Evolutionary conservation across 1,284 basidiomycete genomes (phyloP), one percentile per base, ranked within the genome.

Genomic region (Malassezia slooffiae): DNA sequence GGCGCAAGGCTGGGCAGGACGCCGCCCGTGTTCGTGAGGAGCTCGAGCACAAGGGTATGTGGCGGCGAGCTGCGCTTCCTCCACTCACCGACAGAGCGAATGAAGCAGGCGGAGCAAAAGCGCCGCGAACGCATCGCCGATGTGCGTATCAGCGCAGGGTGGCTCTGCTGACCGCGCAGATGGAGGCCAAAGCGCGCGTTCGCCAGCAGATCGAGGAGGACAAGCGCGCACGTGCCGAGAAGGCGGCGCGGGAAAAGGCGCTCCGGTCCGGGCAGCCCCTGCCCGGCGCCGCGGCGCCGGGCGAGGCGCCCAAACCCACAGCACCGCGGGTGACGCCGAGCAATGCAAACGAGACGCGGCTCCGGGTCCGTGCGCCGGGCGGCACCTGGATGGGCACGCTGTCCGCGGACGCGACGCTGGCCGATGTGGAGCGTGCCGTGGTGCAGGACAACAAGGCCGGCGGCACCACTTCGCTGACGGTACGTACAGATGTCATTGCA

Each of bases 141-240:
- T 33, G 43, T 48, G 28, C 29, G 47, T 43, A n/a, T n/a, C n/a
- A n/a, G n/a, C n/a, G n/a, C n/a, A n/a, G n/a, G n/a, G n/a, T n/a
- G n/a, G n/a, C 38, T 30, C 12, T 30, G 16, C 29, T 9, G 12
- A 22, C 26, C 8, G 23, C 35, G n/a, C 17, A 21, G 16, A 30
- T 27, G 10, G 52, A 55, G 2, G 65, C 65, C 38, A 66, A 62
- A 41, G 60, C 55, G 16, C 56, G 58, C 23, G 47, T 69, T 26
- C 60, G 57, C 27, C 62, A 54, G 12, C 64, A 69, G 41, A 69
- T 69, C 34, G 66, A 67, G 35, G 57, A 57, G 8, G 66, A 69
- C 43, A 69, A 69, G 47, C 52, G 57, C 7, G 60, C 61, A 33
- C 53, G 66, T 4, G 64, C 64, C 7, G 62, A 55, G 3, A 62